Evolutionary conservation across 2,329 filamentous ascomycete species (phyloP).

Genomic region (Aureobasidium pullulans): DNA sequence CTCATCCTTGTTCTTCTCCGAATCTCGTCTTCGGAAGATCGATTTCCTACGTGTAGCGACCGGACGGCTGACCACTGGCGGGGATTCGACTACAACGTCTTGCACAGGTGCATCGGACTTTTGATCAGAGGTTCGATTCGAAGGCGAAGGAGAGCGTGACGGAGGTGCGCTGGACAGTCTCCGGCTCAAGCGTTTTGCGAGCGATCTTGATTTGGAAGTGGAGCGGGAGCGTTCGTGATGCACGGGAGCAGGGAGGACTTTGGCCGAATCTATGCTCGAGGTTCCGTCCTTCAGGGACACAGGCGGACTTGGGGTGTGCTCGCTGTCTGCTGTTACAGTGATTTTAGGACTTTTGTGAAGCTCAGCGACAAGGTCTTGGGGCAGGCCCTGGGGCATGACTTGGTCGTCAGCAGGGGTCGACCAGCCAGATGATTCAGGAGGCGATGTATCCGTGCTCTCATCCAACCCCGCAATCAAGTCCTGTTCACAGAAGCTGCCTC

Average conservation of each 20-base stretch:
- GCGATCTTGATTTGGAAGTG: constrained; percentile 1
- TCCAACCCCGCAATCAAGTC: constrained; percentile 31
- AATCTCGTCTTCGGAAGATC: constrained; percentile 3
- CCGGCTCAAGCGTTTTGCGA: constrained; percentile 13
- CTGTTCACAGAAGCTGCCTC: constrained; percentile 44
- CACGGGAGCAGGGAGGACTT: constrained; percentile 3
- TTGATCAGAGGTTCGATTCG: neutral
- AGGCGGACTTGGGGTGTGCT: constrained; percentile 17
- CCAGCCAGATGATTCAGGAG: constrained; percentile 36
- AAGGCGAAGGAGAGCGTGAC: constrained; percentile 15
- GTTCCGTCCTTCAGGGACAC: constrained; percentile 13
- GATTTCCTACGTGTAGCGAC: neutral
- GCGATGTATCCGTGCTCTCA: constrained; percentile 27
- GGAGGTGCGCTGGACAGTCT: constrained; percentile 13
- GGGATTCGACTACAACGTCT: neutral
- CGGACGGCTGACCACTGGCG: neutral
- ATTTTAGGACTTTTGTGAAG: constrained; percentile 27
- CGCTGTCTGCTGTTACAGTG: constrained; percentile 14
- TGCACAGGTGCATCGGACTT: neutral
- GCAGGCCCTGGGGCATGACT: constrained; percentile 24
- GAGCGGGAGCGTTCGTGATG: neutral
- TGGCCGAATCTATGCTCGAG: constrained; percentile 11
- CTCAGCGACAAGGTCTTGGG: constrained; percentile 25
- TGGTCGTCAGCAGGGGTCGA: constrained; percentile 34
- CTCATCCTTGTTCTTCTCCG: neutral